These are phyloP conservation scores for Spergularia bocconei DNA, from an alignment of 148 eudicot genomes.

Conservation along the genomic window DNA sequence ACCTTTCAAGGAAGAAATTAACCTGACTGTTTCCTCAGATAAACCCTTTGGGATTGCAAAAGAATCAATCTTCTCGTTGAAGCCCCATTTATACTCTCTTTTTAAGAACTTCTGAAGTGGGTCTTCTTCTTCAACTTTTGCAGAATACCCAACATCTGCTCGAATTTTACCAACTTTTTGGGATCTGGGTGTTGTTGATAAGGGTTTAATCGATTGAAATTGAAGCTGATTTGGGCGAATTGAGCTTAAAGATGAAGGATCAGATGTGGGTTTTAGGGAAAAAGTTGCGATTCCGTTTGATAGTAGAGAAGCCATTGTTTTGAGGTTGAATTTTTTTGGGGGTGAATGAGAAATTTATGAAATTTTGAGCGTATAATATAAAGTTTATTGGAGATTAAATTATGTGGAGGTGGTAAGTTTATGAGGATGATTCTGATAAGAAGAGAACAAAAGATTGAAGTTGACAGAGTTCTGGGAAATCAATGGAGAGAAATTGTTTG, in stretches of 20 bases:
- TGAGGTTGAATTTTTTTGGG: neutral
- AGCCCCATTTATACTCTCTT: constrained; percentile 79
- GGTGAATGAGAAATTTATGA: neutral
- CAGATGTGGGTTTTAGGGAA: constrained; percentile 38
- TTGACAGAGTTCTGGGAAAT: neutral
- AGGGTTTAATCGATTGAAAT: constrained; percentile 27
- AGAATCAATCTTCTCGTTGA: constrained; percentile 71
- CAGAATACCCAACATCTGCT: constrained; percentile 51
- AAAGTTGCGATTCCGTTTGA: constrained; percentile 50
- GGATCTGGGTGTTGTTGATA: constrained; percentile 23
- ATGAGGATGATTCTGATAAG: constrained; percentile 4
- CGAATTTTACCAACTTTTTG: constrained; percentile 42
- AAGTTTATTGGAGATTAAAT: neutral
- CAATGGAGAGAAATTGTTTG: neutral
- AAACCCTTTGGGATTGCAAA: constrained; percentile 77
- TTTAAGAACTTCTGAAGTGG: constrained; percentile 72
- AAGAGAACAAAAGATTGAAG: neutral
- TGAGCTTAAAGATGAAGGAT: constrained; percentile 37
- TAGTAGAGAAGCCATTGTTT: constrained; percentile 66
- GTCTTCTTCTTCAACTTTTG: constrained; percentile 42
- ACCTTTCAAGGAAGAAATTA: constrained; percentile 62
- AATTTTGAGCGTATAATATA: neutral
- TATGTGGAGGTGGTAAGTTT: neutral
- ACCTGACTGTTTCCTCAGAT: constrained; percentile 61
- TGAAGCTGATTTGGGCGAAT: constrained; percentile 23